A percentile compares a stretch with the other conserved stretches of the same genome.
Conservation (phyloP, 257 asterid species). For the Nyctanthes arbortristis region DNA sequence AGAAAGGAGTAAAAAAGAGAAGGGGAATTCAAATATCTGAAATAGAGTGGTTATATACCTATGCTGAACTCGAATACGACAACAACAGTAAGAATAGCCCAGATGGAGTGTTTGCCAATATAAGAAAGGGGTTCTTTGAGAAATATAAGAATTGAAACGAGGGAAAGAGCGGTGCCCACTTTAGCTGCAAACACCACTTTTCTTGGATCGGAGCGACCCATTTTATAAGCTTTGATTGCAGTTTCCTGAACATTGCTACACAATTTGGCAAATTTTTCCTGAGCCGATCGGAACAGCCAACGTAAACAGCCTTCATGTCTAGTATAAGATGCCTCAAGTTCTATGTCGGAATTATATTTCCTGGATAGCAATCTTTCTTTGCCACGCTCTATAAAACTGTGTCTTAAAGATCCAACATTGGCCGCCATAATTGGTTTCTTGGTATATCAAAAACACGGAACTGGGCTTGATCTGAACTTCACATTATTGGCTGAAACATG, state of each 20-base stretch:
- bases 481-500: neutral
- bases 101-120: slow-evolving; percentile 50
- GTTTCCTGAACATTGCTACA: slow-evolving; percentile 30
- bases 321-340: slow-evolving; percentile 29
- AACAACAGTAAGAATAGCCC: slow-evolving; percentile 87
- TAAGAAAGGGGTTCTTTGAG: slow-evolving; percentile 60
- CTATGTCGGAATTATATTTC: slow-evolving; percentile 48
- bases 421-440: slow-evolving; percentile 45
- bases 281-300: slow-evolving; percentile 29
- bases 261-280: slow-evolving; percentile 26
- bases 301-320: slow-evolving; percentile 34
- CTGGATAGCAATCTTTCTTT: slow-evolving; percentile 53
- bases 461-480: neutral
- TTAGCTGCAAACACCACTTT: slow-evolving; percentile 65
- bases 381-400: slow-evolving; percentile 60
- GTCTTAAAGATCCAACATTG: slow-evolving; percentile 60
- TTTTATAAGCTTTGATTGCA: slow-evolving; percentile 33
- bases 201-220: slow-evolving; percentile 73
- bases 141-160: slow-evolving; percentile 61
- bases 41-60: slow-evolving; percentile 38
- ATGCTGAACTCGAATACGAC: slow-evolving; percentile 92
- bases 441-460: neutral
- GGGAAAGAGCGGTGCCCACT: slow-evolving; percentile 57
- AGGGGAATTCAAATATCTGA: neutral
- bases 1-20: neutral